Evolutionary conservation across 768 basidiomycete genomes (phyloP).

Genomic region (Pleurotus sapidus): DNA sequence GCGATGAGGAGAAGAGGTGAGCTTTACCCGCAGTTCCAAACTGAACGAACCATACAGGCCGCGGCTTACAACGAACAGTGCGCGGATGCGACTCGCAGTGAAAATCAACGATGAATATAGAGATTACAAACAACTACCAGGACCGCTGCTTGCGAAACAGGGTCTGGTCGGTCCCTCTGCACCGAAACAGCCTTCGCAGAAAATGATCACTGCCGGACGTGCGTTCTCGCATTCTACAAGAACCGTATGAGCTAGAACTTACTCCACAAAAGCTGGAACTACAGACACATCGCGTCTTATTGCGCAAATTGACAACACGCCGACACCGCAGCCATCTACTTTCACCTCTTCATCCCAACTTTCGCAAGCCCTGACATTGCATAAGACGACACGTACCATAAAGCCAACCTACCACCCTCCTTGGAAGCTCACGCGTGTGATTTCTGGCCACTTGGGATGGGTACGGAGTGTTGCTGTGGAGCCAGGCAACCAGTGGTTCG

Average conservation of each 20-base stretch:
- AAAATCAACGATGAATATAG: slow-evolving; percentile 91
- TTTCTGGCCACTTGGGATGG: slow-evolving; percentile 98
- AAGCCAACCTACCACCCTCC: slow-evolving; percentile 95
- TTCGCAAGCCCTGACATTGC: slow-evolving; percentile 86
- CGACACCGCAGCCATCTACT: slow-evolving; percentile 64
- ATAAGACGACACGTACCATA: slow-evolving; percentile 91
- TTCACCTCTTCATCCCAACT: slow-evolving; percentile 64
- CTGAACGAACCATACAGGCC: not conserved
- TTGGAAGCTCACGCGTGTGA: slow-evolving; percentile 96
- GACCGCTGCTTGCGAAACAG: slow-evolving; percentile 78
- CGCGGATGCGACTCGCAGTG: slow-evolving; percentile 71
- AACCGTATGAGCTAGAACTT: not conserved
- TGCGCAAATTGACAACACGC: slow-evolving; percentile 72
- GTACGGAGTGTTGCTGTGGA: slow-evolving; percentile 95
- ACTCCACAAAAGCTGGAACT: slow-evolving; percentile 9
- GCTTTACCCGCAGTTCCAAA: slow-evolving; percentile 9
- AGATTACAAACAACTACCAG: slow-evolving; percentile 81
- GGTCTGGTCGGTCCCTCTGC: slow-evolving; percentile 77
- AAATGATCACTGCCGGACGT: slow-evolving; percentile 75
- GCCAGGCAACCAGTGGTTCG: slow-evolving; percentile 98
- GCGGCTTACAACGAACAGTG: slow-evolving; percentile 33
- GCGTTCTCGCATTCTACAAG: slow-evolving; percentile 19
- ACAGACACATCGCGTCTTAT: slow-evolving; percentile 62
- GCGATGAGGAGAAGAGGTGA: slow-evolving; percentile 74
- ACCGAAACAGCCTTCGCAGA: slow-evolving; percentile 53